A percentile compares a stretch with the other conserved stretches of the same genome.
Conservation (phyloP, 2,329 filamentous ascomycete species). For the Scedosporium aurantiacum region DNA sequence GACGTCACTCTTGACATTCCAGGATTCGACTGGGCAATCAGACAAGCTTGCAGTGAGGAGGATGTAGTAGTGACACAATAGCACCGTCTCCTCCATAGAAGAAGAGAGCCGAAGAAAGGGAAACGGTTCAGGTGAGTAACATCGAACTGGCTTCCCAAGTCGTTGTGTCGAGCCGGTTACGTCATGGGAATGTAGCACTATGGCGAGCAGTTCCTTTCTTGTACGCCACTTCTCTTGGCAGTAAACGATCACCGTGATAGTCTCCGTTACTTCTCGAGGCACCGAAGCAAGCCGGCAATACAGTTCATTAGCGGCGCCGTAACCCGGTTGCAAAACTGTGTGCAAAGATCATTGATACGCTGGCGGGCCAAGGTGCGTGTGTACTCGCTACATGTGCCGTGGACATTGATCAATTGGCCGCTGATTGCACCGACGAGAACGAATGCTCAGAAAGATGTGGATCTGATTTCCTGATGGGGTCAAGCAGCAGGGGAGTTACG, state of each 20-base stretch:
- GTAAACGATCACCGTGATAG: too few relatives aligned
- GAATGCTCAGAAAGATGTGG: neutral
- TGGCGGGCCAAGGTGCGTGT: too few relatives aligned
- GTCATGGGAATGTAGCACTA: neutral
- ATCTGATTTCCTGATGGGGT: neutral
- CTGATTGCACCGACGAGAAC: neutral
- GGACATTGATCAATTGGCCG: too few relatives aligned
- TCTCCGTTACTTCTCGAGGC: too few relatives aligned
- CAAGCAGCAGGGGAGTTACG: neutral
- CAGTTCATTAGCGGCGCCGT: too few relatives aligned
- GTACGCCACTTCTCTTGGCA: too few relatives aligned
- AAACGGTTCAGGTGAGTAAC: neutral
- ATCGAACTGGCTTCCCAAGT: neutral
- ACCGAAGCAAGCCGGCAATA: too few relatives aligned
- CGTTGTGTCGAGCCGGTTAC: neutral
- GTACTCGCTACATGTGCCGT: too few relatives aligned
- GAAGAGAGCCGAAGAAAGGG: neutral
- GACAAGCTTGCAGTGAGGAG: neutral
- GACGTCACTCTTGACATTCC: neutral
- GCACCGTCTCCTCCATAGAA: neutral
- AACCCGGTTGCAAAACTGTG: too few relatives aligned
- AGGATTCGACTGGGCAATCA: neutral
- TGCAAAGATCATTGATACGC: too few relatives aligned
- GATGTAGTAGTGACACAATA: neutral
- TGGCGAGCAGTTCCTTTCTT: neutral